These are phyloP conservation scores for Alternaria metachromatica DNA, from an alignment of 2,329 filamentous ascomycete species.

Conservation along the genomic window DNA sequence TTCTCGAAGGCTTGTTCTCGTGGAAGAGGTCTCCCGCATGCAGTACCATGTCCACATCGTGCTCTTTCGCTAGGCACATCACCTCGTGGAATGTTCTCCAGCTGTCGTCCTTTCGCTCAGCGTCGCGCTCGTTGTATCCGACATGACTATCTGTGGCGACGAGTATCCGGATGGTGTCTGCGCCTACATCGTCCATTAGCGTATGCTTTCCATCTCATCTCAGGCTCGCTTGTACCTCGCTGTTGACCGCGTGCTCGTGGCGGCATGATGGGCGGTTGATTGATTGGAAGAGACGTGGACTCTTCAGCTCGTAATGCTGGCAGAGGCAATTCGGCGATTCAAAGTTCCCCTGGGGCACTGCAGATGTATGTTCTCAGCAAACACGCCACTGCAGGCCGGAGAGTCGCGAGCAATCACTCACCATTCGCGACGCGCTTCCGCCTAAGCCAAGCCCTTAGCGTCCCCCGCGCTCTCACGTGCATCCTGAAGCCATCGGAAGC, in stretches of 20 bases:
- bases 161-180: slow-evolving; percentile 92
- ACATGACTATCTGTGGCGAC: slow-evolving; percentile 98
- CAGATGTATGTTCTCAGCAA: background rate
- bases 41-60: slow-evolving; percentile 97
- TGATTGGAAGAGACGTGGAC: background rate
- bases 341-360: background rate
- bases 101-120: slow-evolving; percentile 94
- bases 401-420: slow-evolving; percentile 1
- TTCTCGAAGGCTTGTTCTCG: slow-evolving; percentile 95
- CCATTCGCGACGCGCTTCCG: slow-evolving; percentile 39
- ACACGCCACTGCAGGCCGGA: background rate
- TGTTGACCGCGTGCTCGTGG: slow-evolving; percentile 33
- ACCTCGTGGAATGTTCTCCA: slow-evolving; percentile 97
- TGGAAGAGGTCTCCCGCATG: slow-evolving; percentile 96
- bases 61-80: slow-evolving; percentile 82
- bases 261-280: slow-evolving; percentile 26
- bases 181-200: slow-evolving; percentile 47
- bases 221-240: slow-evolving; percentile 32
- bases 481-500: slow-evolving; percentile 19
- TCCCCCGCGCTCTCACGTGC: slow-evolving; percentile 37
- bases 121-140: slow-evolving; percentile 91
- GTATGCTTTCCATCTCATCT: background rate
- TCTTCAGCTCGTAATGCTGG: background rate
- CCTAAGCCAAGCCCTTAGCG: slow-evolving; percentile 34
- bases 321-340: background rate